Evolutionary conservation across 306 rosid species (phyloP), one percentile per base, ranked within the genome.

Genomic region (Aeschynomene evenia): DNA sequence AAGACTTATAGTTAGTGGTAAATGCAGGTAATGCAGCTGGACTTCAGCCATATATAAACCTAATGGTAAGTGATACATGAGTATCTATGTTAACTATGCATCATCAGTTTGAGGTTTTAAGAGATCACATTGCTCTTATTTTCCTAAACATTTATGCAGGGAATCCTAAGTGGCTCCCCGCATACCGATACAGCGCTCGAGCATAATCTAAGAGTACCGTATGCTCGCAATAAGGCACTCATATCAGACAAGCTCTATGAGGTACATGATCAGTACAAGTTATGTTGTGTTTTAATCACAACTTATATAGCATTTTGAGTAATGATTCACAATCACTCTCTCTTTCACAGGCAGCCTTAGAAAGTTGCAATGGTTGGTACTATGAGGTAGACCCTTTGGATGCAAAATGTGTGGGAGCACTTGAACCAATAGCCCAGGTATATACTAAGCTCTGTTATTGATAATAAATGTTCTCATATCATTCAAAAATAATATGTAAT

Each of bases 351-450:
- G 36, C 51, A 39, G 68, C 68, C 68, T 39, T 39, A 39, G 52
- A 63, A 63, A 63, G 23, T 7, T 63, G 68, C 68, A 40, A 63
- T 40, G 68, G 68, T 21, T 40, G 36, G 53, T 63, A 63, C 68
- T 22, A 39, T 40, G 53, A 63, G 0, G 52, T 39, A 42, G 68
- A 63, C 6, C 20, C 52, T 14, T 39, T 5, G 6, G 26, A 63
- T 63, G 68, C 21, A 63, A 63, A 63, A 63, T 63, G 68, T 19
- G 6, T 40, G 34, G 68, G 22, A 40, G 51, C 68, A 22, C 36
- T 63, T 6, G 4, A 36, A 59, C 23, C 23, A 33, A 57, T 57
- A 29, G 2, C 2, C 29, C 2, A 34, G 66, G 66, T 59, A 53
- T 59, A n/a, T n/a, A n/a, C n/a, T n/a, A n/a, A n/a, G n/a, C n/a